A percentile compares a stretch with the other conserved stretches of the same genome.
phyloP scores from a whole-genome alignment of 345 rosid genomes.

The Acer negundo region DNA sequence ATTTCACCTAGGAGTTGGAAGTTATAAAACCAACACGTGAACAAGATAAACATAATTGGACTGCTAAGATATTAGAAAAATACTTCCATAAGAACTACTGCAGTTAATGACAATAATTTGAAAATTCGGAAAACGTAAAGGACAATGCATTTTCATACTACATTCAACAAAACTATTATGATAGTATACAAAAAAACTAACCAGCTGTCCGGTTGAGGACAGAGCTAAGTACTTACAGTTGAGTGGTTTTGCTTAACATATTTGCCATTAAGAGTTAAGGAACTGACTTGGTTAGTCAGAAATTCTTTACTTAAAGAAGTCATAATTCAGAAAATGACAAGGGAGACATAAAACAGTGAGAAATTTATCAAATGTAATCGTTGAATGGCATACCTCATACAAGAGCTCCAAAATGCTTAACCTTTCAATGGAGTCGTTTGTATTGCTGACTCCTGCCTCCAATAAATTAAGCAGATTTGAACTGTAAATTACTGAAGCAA shows the following conservation, averaged over 20 bases:
- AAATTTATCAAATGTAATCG: not conserved
- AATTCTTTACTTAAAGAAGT: not conserved
- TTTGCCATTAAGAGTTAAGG: not conserved
- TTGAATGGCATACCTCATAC: constrained; percentile 65
- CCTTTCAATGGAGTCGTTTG: constrained; percentile 65
- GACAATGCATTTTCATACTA: not conserved
- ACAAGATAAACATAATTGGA: not conserved
- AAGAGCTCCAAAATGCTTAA: constrained; percentile 79
- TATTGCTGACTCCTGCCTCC: constrained; percentile 67
- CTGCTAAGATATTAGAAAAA: not conserved
- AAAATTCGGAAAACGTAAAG: not conserved
- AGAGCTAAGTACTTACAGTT: not conserved
- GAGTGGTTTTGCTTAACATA: not conserved
- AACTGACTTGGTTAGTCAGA: not conserved
- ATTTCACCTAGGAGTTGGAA: not conserved
- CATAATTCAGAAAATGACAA: not conserved
- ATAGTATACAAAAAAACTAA: too few species aligned
- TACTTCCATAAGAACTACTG: not conserved
- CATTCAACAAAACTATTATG: too few species aligned
- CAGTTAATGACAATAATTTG: not conserved
- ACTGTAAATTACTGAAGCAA: constrained; percentile 64
- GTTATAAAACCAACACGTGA: not conserved
- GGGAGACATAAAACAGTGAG: not conserved
- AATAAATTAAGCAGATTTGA: constrained; percentile 70
- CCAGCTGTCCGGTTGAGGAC: not conserved